Conservation (phyloP, 2,329 filamentous ascomycete species). For the Fusarium sublunatum region DNA sequence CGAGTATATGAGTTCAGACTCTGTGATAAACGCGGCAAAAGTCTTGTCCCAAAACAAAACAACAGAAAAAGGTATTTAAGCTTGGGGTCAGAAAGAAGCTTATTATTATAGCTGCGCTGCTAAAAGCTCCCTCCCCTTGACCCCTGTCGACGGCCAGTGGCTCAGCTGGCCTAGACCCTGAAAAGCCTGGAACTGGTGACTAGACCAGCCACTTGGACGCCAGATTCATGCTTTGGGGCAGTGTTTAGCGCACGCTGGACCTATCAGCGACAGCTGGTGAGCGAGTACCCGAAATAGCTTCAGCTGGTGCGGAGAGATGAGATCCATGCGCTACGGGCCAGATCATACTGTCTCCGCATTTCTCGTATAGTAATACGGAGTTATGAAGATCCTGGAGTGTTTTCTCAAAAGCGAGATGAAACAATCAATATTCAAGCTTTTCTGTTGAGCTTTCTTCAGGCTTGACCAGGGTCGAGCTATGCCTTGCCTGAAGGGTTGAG, state of each 20-base stretch:
- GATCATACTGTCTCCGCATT: background rate
- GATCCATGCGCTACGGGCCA: slow-evolving; percentile 1
- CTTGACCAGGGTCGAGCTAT: slow-evolving; percentile 1
- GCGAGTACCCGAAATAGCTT: slow-evolving; percentile 28
- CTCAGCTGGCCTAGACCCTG: slow-evolving; percentile 29
- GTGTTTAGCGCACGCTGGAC: slow-evolving; percentile 14
- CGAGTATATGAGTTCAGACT: background rate
- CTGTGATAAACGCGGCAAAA: background rate
- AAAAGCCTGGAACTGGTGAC: slow-evolving; percentile 5
- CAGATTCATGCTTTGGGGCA: slow-evolving; percentile 12
- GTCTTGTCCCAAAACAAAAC: background rate
- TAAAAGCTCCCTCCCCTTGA: slow-evolving; percentile 29
- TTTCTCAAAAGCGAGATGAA: background rate
- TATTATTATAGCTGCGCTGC: slow-evolving; percentile 13
- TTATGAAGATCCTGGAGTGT: background rate
- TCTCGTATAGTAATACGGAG: slow-evolving; percentile 3
- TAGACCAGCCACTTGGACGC: slow-evolving; percentile 25
- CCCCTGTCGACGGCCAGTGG: slow-evolving; percentile 15
- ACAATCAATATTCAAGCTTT: no score
- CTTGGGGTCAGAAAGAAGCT: slow-evolving; percentile 12
- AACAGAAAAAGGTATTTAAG: background rate
- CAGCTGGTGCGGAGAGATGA: background rate
- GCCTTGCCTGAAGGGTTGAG: slow-evolving; percentile 4
- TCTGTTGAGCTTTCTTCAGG: background rate
- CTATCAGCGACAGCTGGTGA: background rate